Evolutionary conservation across 169 alveolate genomes (phyloP).

Genomic region (Eimeria sp.): DNA sequence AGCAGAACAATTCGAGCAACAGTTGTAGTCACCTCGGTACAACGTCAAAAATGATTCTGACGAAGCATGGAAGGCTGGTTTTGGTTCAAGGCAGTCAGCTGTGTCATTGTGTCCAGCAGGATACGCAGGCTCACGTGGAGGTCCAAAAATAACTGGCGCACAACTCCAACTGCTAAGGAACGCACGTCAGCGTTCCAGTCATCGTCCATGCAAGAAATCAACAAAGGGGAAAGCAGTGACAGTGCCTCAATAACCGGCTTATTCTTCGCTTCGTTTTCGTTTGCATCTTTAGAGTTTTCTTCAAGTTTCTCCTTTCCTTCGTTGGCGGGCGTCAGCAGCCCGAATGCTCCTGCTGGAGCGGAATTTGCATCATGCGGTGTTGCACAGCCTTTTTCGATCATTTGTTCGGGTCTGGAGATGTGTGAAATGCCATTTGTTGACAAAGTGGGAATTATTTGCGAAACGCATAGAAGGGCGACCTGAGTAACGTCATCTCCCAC

Average conservation of each 20-base stretch:
- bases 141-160: slow-evolving; percentile 60
- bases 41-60: neutral
- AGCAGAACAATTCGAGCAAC: neutral
- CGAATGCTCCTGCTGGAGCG: neutral
- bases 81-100: neutral
- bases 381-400: neutral
- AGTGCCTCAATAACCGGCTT: neutral
- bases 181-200: slow-evolving; percentile 76
- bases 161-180: slow-evolving; percentile 42
- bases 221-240: slow-evolving; percentile 28
- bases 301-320: neutral
- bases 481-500: neutral
- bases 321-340: neutral
- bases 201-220: slow-evolving; percentile 56
- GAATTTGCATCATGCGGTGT: neutral
- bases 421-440: neutral
- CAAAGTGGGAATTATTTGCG: slow-evolving; percentile 56
- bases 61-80: no score
- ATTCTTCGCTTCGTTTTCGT: neutral
- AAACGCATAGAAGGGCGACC: slow-evolving; percentile 71
- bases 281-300: neutral
- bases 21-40: neutral
- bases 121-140: slow-evolving; percentile 33
- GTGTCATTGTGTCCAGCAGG: neutral
- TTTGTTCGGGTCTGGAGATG: neutral